Conservation (phyloP, 345 rosid genomes). For the Citrus mangshanensis region DNA sequence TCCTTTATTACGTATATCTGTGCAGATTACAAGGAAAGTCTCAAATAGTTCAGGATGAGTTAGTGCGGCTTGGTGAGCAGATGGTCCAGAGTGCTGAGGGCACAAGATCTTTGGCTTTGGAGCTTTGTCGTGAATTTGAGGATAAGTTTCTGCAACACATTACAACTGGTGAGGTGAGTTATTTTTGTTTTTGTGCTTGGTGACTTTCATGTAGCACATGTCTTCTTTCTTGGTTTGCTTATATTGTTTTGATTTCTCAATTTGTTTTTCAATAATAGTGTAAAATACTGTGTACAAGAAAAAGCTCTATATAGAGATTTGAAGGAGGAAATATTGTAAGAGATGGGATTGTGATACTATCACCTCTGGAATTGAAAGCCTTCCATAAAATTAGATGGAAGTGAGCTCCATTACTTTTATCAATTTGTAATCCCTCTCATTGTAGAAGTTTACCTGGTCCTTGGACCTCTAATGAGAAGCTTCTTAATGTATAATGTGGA, state of each 20-base stretch:
- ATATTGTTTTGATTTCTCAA: neutral
- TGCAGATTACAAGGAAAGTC: constrained; percentile 96
- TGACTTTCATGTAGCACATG: neutral
- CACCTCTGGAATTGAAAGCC: neutral
- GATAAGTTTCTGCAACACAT: constrained; percentile 88
- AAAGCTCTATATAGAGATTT: neutral
- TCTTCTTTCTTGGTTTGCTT: neutral
- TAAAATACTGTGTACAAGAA: neutral
- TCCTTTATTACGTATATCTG: neutral
- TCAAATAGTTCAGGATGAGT: constrained; percentile 82
- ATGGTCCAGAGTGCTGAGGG: constrained; percentile 90
- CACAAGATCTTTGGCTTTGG: constrained; percentile 88
- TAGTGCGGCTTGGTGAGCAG: constrained; percentile 83
- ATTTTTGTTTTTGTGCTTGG: neutral
- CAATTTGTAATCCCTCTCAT: neutral
- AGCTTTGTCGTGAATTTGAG: constrained; percentile 96
- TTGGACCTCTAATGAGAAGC: neutral
- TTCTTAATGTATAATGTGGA: neutral
- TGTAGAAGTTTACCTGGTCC: neutral
- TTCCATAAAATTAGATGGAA: neutral
- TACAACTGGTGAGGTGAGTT: constrained; percentile 85
- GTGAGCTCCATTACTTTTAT: neutral
- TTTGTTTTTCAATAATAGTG: neutral
- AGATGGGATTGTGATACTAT: neutral
- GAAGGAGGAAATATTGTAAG: neutral